phyloP scores from a whole-genome alignment of 1,284 basidiomycete species.

The Schizophyllum commune region DNA sequence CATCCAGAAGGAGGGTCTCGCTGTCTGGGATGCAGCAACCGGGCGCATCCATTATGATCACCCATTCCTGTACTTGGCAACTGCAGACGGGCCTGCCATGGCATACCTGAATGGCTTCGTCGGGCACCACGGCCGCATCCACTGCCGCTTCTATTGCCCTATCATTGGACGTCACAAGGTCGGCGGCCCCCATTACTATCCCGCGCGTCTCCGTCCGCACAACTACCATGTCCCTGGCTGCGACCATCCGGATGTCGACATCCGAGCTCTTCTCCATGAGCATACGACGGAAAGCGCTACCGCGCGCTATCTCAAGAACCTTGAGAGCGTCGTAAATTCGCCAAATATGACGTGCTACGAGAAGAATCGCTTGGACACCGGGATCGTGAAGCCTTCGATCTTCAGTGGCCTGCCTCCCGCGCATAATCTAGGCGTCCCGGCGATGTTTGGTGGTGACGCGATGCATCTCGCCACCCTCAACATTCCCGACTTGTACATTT shows the following conservation, averaged over 20 bases:
- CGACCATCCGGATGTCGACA: no score
- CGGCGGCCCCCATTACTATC: no score
- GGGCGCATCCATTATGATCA: constrained; percentile 1
- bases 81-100: constrained; percentile 22
- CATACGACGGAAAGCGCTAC: background rate
- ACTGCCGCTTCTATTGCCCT: no score
- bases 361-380: no score
- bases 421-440: no score
- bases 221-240: no score
- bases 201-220: no score
- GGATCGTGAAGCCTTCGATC: no score
- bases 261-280: constrained; percentile 2
- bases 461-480: constrained; percentile 25
- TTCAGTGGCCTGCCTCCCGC: no score
- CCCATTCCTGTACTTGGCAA: constrained; percentile 11
- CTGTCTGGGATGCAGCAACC: constrained; percentile 11
- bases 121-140: constrained; percentile 16
- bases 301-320: background rate
- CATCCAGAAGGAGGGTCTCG: constrained; percentile 8
- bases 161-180: no score
- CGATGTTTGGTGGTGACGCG: no score
- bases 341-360: no score
- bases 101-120: constrained; percentile 16
- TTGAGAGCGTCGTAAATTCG: background rate
- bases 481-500: constrained; percentile 18